These are phyloP conservation scores for Picochlorum costavermella DNA, from an alignment of 139 green algal species.

Conservation along the genomic window DNA sequence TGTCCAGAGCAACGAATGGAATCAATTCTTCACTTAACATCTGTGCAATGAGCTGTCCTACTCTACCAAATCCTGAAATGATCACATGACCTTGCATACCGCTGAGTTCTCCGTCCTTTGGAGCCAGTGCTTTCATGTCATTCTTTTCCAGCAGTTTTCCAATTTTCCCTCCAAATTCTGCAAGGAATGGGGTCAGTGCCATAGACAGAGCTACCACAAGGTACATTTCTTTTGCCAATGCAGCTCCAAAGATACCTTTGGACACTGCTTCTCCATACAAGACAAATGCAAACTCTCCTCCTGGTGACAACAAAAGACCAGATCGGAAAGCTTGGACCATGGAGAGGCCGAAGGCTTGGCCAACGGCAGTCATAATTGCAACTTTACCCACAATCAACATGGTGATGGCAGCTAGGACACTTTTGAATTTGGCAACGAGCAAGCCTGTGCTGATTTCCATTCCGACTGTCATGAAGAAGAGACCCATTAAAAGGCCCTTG, in stretches of 20 bases:
- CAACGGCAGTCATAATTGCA: conserved; percentile 70
- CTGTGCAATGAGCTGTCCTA: conserved; percentile 85
- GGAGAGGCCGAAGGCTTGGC: conserved; percentile 76
- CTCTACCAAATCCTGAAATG: conserved; percentile 84
- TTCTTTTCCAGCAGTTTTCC: conserved; percentile 69
- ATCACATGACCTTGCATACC: conserved; percentile 89
- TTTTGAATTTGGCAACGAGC: conserved; percentile 54
- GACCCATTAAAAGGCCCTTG: conserved; percentile 95
- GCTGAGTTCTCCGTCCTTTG: conserved; percentile 60
- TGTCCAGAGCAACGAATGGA: conserved; percentile 94
- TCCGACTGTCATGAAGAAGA: conserved; percentile 99
- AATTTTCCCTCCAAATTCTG: conserved; percentile 65
- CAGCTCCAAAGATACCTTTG: conserved; percentile 38
- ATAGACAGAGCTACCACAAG: conserved; percentile 93
- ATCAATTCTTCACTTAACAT: conserved; percentile 91
- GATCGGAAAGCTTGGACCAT: conserved; percentile 51
- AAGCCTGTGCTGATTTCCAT: conserved; percentile 72
- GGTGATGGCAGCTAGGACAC: conserved; percentile 62
- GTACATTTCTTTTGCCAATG: conserved; percentile 80
- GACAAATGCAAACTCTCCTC: conserved; percentile 99
- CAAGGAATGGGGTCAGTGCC: conserved; percentile 92
- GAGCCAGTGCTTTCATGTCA: conserved; percentile 67
- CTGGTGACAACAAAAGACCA: conserved; percentile 79
- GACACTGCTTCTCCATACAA: conserved; percentile 84
- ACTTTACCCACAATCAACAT: conserved; percentile 76